phyloP scores from a whole-genome alignment of 805 yeast genomes.

The Cyberlindnera mycetangii region DNA sequence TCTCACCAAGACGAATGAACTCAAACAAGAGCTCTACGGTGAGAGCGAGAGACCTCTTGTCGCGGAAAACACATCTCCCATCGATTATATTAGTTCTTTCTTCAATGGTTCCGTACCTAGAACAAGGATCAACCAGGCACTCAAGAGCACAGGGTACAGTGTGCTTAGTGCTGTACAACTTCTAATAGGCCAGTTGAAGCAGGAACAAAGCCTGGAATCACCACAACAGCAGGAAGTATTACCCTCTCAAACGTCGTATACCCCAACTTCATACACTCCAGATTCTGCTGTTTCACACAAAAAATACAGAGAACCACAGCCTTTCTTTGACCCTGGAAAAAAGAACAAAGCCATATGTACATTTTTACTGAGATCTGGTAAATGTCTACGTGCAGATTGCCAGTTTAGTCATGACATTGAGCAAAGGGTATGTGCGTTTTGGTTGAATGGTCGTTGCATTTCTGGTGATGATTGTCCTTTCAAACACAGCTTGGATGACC shows the following conservation, averaged over 20 bases:
- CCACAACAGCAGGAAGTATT: background rate
- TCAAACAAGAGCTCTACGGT: constrained; percentile 23
- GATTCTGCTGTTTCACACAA: background rate
- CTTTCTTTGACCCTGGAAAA: constrained; percentile 13
- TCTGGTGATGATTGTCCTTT: constrained; percentile 42
- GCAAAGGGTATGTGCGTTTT: constrained; percentile 41
- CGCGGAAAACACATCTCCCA: constrained; percentile 29
- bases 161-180: constrained; percentile 27
- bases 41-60: constrained; percentile 3
- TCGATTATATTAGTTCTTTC: constrained; percentile 33
- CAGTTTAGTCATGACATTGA: constrained; percentile 43
- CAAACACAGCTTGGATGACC: constrained; percentile 31
- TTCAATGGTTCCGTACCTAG: constrained; percentile 32
- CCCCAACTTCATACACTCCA: background rate
- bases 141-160: constrained; percentile 37
- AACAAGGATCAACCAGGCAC: constrained; percentile 34
- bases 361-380: constrained; percentile 39
- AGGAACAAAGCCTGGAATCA: constrained; percentile 1
- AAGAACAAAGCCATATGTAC: constrained; percentile 34
- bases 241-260: background rate
- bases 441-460: constrained; percentile 43
- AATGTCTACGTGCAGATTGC: constrained; percentile 43
- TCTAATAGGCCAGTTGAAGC: constrained; percentile 22
- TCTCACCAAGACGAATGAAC: constrained; percentile 17
- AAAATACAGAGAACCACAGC: background rate